Conservation (phyloP, 208 protist genomes). For the Trypanosoma mega region DNA sequence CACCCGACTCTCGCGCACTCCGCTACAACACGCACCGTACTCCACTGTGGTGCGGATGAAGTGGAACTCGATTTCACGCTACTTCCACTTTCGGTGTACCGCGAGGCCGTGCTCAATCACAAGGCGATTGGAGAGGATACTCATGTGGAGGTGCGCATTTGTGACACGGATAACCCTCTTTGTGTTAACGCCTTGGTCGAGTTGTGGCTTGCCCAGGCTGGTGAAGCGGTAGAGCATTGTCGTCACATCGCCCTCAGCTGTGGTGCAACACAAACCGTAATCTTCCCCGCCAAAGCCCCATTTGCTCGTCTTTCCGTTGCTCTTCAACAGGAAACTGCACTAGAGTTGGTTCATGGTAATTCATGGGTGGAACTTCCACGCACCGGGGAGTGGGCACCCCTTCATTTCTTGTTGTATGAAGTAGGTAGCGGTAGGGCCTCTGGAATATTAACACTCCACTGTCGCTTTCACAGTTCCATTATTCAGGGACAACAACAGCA, state of each 20-base stretch:
- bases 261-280: not conserved
- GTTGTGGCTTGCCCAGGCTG: conserved; percentile 10
- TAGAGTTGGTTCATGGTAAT: too few species aligned
- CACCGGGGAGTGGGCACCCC: too few species aligned
- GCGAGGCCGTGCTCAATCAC: conserved; percentile 6
- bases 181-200: conserved; percentile 1
- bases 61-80: conserved; percentile 13
- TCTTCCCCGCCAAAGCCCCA: conserved; percentile 1
- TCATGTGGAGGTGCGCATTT: conserved; percentile 13
- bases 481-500: too few species aligned
- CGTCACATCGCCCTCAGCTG: not conserved
- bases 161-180: not conserved
- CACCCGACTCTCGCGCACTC: conserved; percentile 11
- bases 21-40: not conserved
- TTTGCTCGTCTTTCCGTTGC: conserved; percentile 8
- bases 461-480: too few species aligned
- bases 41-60: conserved; percentile 7
- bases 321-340: not conserved
- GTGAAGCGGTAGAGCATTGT: not conserved
- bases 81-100: conserved; percentile 12
- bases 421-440: too few species aligned
- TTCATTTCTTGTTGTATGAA: too few species aligned
- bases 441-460: too few species aligned
- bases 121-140: not conserved
- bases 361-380: too few species aligned